Evolutionary conservation across 2,329 filamentous ascomycete genomes (phyloP), one percentile per base, ranked within the genome.

Genomic region (Kalaharituber pfeilii): DNA sequence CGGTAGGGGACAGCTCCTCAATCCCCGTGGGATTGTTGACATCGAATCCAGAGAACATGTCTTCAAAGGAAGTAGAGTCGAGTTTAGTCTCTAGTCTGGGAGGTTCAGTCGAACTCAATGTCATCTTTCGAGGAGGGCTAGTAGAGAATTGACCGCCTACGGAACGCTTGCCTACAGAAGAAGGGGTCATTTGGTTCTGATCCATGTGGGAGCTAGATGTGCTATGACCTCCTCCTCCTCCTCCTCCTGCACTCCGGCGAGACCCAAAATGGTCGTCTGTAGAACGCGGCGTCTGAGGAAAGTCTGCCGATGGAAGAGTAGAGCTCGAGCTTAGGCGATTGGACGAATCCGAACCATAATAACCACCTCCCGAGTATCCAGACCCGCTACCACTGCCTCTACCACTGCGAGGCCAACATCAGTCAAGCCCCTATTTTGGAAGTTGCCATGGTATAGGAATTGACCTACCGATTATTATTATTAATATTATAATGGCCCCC

Each of bases 11-110:
- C 42, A 62, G 50, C 49, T 60, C 51, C 13, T 60, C 62, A 52
- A 64, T 58, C 22, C 61, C 61, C 55, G 54, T 56, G 52, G 59
- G 56, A 25, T 62, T 62, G 30, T 62, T 60, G 27, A 57, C 47
- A 36, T 56, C 52, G 47, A 63, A 63, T 25, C 42, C 42, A 25
- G 60, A 61, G 49, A 64, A 64, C 62, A 64, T 62, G 45, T 64
- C 62, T 18, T 64, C 62, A 11, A 63, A 52, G 27, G 62, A 62
- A 28, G 62, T 57, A 22, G 62, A 63, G 55, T 64, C 62, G 49
- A 64, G 55, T 22, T 56, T 50, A 18, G 62, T 64, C 54, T 64
- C 62, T 51, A 64, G 54, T 52, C 55, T 63, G 39, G 62, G 62
- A 29, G 60, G 53, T 51, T 59, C 59, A 25, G 51, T 26, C 28